Evolutionary conservation across 2,329 filamentous ascomycete genomes (phyloP), one percentile per base, ranked within the genome.

Genomic region (Colletotrichum orchidophilum): DNA sequence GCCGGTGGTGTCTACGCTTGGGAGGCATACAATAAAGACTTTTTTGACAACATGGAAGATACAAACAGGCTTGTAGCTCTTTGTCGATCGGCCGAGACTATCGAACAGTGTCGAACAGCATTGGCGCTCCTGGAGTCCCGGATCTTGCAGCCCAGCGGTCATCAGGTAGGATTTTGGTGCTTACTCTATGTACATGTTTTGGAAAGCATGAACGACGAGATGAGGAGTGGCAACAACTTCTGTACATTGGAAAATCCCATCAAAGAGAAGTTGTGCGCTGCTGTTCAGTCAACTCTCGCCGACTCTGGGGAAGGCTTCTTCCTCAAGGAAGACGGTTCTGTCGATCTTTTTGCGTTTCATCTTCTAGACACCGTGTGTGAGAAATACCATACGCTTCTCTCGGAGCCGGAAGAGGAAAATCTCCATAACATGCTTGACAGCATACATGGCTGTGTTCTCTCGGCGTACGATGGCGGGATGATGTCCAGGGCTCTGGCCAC

Each of bases 11-110:
- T 29, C 8, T 13, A 12, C 15, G 53, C 66, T 7, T 69, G 42
- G 39, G n/a, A 7, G 7, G 7, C n/a, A 6, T 55, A 24, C 42
- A n/a, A 13, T 11, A 3, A 6, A 15, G 49, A 26, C 4, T 7
- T 18, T 53, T 24, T 42, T 3, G 9, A 33, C 15, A n/a, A 21
- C 11, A 3, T 53, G 12, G 8, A 6, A 3, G 9, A 35, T 11
- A 12, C 33, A 35, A 35, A 35, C 33, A 26, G 8, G 15, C 12
- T 59, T 15, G 33, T 33, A 8, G 26, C 66, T 15, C 33, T 64
- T 1, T 53, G 42, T 52, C 54, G 61, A 15, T 64, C 66, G 26
- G 66, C 66, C n/a, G 66, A 60, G 33, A 63, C 52, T 1, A 21
- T 18, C 12, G 39, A 57, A 2, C 58, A 63, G 7, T 67, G 65